Evolutionary conservation across 257 asterid genomes (phyloP), one percentile per base, ranked within the genome.

Genomic region (Scutellaria baicalensis): DNA sequence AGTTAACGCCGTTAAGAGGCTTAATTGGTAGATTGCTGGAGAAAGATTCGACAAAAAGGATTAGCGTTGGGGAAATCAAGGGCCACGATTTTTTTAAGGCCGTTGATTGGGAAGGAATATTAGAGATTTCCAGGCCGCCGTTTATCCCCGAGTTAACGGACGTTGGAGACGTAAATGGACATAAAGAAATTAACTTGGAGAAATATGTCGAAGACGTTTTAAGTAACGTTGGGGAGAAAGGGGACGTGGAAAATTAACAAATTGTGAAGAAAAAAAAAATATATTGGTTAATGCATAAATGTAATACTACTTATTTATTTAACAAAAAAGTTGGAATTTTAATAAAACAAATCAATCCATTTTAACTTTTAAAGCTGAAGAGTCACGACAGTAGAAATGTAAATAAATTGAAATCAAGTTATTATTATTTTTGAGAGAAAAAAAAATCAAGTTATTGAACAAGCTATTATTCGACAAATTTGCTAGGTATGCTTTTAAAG

Each of bases 101-200:
- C 4, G 79, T 92, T 1, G 84, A 92, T 66, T 92, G 98, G 98
- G 82, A 82, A 56, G 39, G 68, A n/a, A 57, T 92, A 3, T 56
- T 81, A 62, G 83, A 83, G 36, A 75, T 92, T 65, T 68, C 87
- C 16, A 66, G 96, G 65, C 95, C 98, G 48, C 98, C 98, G 77
- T 89, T 74, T 78, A 88, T 92, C 42, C 96, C 98, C 0, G 79
- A 61, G 16, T 12, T 68, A 17, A 78, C 73, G 81, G 81, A 64
- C 36, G 81, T 43, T 1, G 88, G 77, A 78, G 93, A 80, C 57
- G 47, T 38, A 33, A 71, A 9, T 5, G 90, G 81, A 14, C 83
- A 78, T 67, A 65, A 62, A 43, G 78, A 76, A 66, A 84, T 88
- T 65, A 88, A 87, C 56, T 70, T 92, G 84, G 98, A 89, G 76